Evolutionary conservation across 495 filamentous ascomycete species (phyloP), one percentile per base, ranked within the genome.

Genomic region (Neurospora tetrasperma): DNA sequence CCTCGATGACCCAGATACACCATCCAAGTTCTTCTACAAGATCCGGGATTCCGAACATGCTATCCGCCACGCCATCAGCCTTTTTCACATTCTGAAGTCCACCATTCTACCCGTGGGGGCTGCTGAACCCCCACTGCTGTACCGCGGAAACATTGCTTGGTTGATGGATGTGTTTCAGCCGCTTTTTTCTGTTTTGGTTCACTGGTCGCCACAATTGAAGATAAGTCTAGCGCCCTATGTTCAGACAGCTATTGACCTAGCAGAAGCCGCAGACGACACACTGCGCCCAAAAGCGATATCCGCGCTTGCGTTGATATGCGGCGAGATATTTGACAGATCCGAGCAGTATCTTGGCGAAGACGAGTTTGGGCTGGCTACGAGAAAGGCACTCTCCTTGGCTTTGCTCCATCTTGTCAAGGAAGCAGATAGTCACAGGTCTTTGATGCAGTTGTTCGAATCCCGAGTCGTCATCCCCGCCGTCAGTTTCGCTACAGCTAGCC

Each of bases 121-220:
- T 11, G 11, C 74, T 8, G 66, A 73, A 23, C 14, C 72, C 1
- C 75, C 76, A 2, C 42, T 76, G 12, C 54, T 77, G 16, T 77
- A 73, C 44, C 42, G 70, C 7, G 74, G 82, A 46, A 70, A 78
- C 48, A 70, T 77, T 8, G 76, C 79, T 7, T 83, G 82, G 80
- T 71, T 84, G 20, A 73, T 83, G 46, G 84, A 85, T 71, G 74
- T 75, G 48, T 73, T 81, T 54, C 73, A 80, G 46, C 71, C 75
- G n/a, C 75, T 84, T 8, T 75, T 77, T 44, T 70, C 74, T 16
- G 72, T 75, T 18, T 76, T 79, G 69, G 71, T 74, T 8, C 72
- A 40, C 23, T 83, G 78, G 79, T 77, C 77, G 18, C 46, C 69
- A 6, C 59, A 78, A 10, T 68, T 80, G 7, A 79, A 77, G 43